Percentiles rank a stretch among this genome's conserved stretches.
phyloP scores from a whole-genome alignment of 2,329 filamentous ascomycete genomes.

The Decorospora gaudefroyi region DNA sequence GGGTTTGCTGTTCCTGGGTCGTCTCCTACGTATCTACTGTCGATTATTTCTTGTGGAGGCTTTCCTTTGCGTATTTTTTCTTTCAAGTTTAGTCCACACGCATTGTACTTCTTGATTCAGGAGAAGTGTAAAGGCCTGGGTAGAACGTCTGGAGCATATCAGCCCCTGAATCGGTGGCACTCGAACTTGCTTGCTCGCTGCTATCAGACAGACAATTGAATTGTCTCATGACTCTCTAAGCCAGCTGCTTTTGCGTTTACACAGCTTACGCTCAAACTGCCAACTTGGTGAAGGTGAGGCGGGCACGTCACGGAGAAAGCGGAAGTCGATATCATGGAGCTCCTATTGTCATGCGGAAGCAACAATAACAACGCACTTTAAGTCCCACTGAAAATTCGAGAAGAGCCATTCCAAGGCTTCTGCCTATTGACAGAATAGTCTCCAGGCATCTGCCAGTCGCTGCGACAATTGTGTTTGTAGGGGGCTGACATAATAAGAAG shows the following conservation, averaged over 20 bases:
- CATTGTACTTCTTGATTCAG: too few relatives aligned
- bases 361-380: background rate
- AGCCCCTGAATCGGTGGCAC: conserved; percentile 9
- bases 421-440: background rate
- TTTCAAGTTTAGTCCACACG: too few relatives aligned
- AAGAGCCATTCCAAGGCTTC: background rate
- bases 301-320: conserved; percentile 10
- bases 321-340: conserved; percentile 3
- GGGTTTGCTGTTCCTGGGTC: too few relatives aligned
- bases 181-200: background rate
- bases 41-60: too few relatives aligned
- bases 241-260: too few relatives aligned
- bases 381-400: background rate
- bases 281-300: conserved; percentile 13
- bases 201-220: too few relatives aligned
- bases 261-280: too few relatives aligned
- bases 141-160: background rate
- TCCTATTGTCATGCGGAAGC: background rate
- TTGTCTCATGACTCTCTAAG: too few relatives aligned
- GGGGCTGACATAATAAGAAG: conserved; percentile 26
- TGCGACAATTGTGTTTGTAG: conserved; percentile 21
- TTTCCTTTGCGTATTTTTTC: too few relatives aligned
- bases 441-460: conserved; percentile 3
- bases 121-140: background rate
- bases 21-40: too few relatives aligned